These are phyloP conservation scores for Gossypium laxum DNA, from an alignment of 441 rosid species.

Conservation along the genomic window DNA sequence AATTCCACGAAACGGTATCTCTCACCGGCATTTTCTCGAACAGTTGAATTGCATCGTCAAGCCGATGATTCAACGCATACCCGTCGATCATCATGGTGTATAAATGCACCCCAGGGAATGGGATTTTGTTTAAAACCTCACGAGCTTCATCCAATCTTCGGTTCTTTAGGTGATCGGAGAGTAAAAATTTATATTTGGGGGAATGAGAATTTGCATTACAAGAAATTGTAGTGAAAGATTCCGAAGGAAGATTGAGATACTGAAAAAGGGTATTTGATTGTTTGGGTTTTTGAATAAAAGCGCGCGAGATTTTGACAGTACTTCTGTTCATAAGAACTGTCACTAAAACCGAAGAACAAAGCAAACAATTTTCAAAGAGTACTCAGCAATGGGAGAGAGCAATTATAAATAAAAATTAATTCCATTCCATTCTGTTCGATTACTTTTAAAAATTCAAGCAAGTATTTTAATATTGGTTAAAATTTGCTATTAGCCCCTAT, in stretches of 20 bases:
- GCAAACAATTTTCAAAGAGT: background rate
- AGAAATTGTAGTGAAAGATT: background rate
- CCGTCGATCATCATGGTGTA: constrained; percentile 41
- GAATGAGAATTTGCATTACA: constrained; percentile 3
- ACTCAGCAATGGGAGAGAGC: background rate
- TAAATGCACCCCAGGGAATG: constrained; percentile 28
- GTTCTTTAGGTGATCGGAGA: constrained; percentile 35
- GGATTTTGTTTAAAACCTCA: constrained; percentile 23
- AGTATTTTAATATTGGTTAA: too few species aligned
- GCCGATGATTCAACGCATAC: constrained; percentile 25
- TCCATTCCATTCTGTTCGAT: background rate
- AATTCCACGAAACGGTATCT: constrained; percentile 42
- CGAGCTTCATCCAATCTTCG: constrained; percentile 47
- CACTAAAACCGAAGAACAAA: background rate
- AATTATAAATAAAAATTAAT: background rate
- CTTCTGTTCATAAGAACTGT: constrained; percentile 8
- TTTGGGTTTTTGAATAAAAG: background rate
- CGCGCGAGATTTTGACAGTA: constrained; percentile 8
- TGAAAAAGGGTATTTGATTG: background rate
- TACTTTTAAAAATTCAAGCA: too few species aligned
- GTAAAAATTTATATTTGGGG: constrained; percentile 20
- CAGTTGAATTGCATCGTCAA: constrained; percentile 34
- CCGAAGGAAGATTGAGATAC: background rate
- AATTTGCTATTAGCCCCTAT: too few species aligned
- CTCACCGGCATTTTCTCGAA: constrained; percentile 33